Evolutionary conservation across 352 stramenopile species (phyloP), one percentile per base, ranked within the genome.

Genomic region (Pythium plurisporium): DNA sequence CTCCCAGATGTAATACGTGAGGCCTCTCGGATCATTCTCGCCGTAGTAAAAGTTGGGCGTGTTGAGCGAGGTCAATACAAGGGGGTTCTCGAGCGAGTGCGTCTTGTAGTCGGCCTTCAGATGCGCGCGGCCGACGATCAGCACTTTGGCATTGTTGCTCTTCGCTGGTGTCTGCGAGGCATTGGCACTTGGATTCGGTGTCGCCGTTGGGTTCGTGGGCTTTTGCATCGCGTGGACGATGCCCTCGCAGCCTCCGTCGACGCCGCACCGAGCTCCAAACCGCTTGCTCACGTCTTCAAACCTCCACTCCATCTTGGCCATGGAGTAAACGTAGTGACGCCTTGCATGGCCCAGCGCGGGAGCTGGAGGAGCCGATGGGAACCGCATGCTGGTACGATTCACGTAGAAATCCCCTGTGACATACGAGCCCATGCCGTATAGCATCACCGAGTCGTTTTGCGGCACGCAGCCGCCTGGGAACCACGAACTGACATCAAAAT

Each of bases 391-490:
- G 2, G 10, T 20, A 7, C 30, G n/a, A 6, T 29, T 29, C 3
- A 22, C 26, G 25, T 51, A 48, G 8, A 54, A 59, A 9, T 59
- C 33, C 2, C 44, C 52, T 19, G 43, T 45, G 10, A 67, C 19
- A 45, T 62, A 62, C 23, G 59, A 62, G 19, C 52, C 59, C 4
- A 48, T 2, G 5, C 59, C 59, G 17, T 57, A 67, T 7, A 67
- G 29, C 15, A 67, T 52, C 5, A 17, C 46, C 7, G 44, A 17
- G 38, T 62, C n/a, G 11, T 33, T 34, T 26, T 58, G 51, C 11
- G 22, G 17, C 20, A n/a, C 14, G 34, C 45, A 58, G 22, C 38
- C 29, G 9, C 10, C 42, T 4, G 59, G 59, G 22, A 62, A 62
- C 36, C 29, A 62, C 11, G 36, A 8, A 23, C 22, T 23, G 7